phyloP scores from a whole-genome alignment of 2,329 filamentous ascomycete species.

The Penicillium aurantiogriseum region DNA sequence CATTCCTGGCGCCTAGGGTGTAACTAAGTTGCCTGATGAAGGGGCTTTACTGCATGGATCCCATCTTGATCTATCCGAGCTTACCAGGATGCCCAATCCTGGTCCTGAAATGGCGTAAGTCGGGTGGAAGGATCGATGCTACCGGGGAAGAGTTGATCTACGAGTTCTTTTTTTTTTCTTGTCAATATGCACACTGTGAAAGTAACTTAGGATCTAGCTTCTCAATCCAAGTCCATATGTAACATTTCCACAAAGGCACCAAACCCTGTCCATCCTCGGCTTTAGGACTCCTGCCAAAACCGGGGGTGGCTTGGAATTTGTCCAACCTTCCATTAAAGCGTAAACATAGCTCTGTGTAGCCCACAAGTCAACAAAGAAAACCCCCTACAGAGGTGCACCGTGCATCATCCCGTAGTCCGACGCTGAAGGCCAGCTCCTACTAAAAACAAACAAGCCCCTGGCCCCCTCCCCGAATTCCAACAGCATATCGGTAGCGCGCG shows the following conservation, averaged over 20 bases:
- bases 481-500: neutral
- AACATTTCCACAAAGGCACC: neutral
- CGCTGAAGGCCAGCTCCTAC: neutral
- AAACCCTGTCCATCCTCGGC: neutral
- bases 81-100: neutral
- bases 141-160: neutral
- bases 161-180: neutral
- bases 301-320: neutral
- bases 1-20: constrained; percentile 65
- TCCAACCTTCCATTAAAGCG: neutral
- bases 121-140: neutral
- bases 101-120: neutral
- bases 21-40: constrained; percentile 1
- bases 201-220: neutral
- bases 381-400: neutral
- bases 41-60: neutral
- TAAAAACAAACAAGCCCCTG: neutral
- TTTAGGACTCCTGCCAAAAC: neutral
- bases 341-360: neutral
- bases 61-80: neutral
- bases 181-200: neutral
- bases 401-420: neutral
- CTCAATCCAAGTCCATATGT: neutral
- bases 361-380: constrained; percentile 3
- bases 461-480: neutral